Percentiles rank a stretch among this genome's conserved stretches.
These are phyloP conservation scores for Plectranthus barbatus DNA, from an alignment of 257 asterid genomes.

Conservation along the genomic window DNA sequence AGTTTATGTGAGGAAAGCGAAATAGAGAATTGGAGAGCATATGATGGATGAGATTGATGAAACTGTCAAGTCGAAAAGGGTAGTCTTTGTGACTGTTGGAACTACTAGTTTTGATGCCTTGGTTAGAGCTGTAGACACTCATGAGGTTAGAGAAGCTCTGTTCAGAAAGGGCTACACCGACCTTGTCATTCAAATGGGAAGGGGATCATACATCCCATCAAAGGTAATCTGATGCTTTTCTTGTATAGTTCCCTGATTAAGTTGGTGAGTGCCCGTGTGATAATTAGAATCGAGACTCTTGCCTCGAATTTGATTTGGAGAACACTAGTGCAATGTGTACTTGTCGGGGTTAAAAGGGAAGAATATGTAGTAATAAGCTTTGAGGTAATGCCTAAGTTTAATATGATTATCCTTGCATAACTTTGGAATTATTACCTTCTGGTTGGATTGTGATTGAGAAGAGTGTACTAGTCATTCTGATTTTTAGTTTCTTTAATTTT, in stretches of 20 bases:
- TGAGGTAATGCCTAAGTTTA: neutral
- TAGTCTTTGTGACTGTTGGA: slow-evolving; percentile 86
- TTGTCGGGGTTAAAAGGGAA: neutral
- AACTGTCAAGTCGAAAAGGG: slow-evolving; percentile 30
- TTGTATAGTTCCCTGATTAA: neutral
- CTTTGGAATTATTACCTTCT: neutral
- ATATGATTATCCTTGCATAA: neutral
- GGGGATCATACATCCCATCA: slow-evolving; percentile 68
- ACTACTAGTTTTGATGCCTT: slow-evolving; percentile 85
- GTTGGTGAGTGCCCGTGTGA: neutral
- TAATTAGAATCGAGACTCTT: neutral
- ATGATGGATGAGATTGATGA: slow-evolving; percentile 39
- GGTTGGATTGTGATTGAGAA: neutral
- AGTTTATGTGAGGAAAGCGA: neutral
- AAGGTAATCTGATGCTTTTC: slow-evolving; percentile 41
- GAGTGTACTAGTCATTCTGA: neutral
- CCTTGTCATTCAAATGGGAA: slow-evolving; percentile 87
- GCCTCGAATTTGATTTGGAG: neutral
- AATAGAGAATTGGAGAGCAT: neutral
- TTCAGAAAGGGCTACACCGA: slow-evolving; percentile 61
- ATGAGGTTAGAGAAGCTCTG: slow-evolving; percentile 57
- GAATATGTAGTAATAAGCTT: neutral
- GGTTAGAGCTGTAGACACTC: slow-evolving; percentile 68
- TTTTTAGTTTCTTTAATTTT: neutral
- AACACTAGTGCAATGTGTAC: neutral